These are phyloP conservation scores for Metschnikowia borealis DNA, from an alignment of 805 yeast species.

Conservation along the genomic window DNA sequence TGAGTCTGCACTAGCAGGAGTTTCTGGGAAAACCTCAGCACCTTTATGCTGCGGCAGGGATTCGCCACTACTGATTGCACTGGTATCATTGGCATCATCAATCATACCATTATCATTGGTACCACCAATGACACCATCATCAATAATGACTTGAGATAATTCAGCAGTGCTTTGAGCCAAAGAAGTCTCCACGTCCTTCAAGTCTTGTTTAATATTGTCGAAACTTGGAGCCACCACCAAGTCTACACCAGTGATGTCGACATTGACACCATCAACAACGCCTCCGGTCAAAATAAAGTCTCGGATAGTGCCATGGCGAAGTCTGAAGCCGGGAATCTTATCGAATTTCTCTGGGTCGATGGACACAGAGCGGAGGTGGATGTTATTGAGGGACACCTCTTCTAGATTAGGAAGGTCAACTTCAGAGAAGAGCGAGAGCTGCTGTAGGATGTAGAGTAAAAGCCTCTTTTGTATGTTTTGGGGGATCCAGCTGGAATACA, in stretches of 20 bases:
- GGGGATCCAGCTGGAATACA: constrained; percentile 59
- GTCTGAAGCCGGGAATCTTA: constrained; percentile 56
- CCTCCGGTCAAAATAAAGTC: constrained; percentile 56
- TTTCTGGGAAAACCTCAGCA: not conserved
- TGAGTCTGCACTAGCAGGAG: not conserved
- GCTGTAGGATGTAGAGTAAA: constrained; percentile 73
- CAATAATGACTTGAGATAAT: constrained; percentile 57
- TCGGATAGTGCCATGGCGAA: constrained; percentile 59
- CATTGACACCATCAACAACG: constrained; percentile 65
- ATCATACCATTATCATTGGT: constrained; percentile 20
- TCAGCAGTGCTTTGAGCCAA: constrained; percentile 73
- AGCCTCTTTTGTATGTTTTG: constrained; percentile 81
- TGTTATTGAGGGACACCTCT: constrained; percentile 58
- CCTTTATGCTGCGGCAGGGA: not conserved
- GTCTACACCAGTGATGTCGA: constrained; percentile 55
- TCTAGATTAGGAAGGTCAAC: constrained; percentile 79
- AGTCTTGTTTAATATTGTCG: constrained; percentile 25
- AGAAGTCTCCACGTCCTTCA: constrained; percentile 41
- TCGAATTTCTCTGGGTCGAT: constrained; percentile 68
- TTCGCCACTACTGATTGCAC: not conserved
- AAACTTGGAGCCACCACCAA: constrained; percentile 37
- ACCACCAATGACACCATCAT: constrained; percentile 17
- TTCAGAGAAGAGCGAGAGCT: constrained; percentile 75
- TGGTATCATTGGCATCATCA: not conserved
- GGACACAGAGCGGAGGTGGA: constrained; percentile 54